These are phyloP conservation scores for Cyclotella sp. DNA, from an alignment of 108 stramenopile species.

Conservation along the genomic window DNA sequence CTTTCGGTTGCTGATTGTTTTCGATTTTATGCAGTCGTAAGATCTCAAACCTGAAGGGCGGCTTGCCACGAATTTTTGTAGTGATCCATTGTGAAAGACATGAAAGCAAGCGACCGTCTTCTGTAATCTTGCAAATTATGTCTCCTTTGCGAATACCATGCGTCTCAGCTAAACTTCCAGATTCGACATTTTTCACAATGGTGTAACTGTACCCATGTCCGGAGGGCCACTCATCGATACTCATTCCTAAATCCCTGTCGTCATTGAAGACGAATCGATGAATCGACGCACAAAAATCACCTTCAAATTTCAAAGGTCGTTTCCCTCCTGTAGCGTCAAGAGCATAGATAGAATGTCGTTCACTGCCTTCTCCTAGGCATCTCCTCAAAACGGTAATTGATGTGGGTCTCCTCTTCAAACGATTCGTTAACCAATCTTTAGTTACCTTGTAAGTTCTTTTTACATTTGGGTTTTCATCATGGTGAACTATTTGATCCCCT, in stretches of 20 bases:
- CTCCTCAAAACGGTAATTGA: neutral
- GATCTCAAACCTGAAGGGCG: slow-evolving; percentile 7
- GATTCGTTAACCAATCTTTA: slow-evolving; percentile 3
- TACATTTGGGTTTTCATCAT: neutral
- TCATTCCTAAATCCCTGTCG: neutral
- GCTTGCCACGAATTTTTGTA: neutral
- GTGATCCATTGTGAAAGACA: neutral
- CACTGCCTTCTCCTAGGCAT: neutral
- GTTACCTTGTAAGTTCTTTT: neutral
- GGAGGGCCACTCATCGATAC: neutral
- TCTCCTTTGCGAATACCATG: neutral
- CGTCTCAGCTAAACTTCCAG: neutral
- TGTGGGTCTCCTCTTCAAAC: neutral
- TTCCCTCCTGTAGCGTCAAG: neutral
- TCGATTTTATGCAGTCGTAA: neutral
- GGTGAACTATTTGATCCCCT: slow-evolving; percentile 8
- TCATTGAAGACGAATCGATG: slow-evolving; percentile 8
- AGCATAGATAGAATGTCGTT: slow-evolving; percentile 1
- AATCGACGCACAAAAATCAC: neutral
- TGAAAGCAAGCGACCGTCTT: neutral
- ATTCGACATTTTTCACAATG: neutral
- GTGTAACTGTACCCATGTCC: slow-evolving; percentile 8
- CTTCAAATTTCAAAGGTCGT: neutral
- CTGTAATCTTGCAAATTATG: neutral
- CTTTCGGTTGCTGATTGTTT: neutral